These are phyloP conservation scores for Phylloboletellus chloephorus DNA, from an alignment of 1,284 basidiomycete species.

Conservation along the genomic window DNA sequence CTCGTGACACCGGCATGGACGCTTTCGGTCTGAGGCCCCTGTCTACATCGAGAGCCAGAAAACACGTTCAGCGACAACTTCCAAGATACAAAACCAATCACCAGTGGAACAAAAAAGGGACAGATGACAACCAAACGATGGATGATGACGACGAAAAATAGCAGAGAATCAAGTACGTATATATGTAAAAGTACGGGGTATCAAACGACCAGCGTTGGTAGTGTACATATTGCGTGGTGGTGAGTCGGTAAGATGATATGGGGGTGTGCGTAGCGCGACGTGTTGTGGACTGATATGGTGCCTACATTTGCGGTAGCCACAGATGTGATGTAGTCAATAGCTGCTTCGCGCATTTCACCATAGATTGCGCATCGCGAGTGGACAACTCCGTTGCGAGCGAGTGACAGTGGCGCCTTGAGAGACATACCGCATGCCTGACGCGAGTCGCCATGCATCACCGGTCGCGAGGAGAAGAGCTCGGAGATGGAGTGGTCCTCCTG, in stretches of 20 bases:
- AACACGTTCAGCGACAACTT: slow-evolving; percentile 3
- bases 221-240: slow-evolving; percentile 8
- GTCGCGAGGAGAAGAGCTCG: slow-evolving; percentile 24
- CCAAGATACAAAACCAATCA: slow-evolving; percentile 13
- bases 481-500: slow-evolving; percentile 19
- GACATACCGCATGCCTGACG: slow-evolving; percentile 1
- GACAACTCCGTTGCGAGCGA: background rate
- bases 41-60: background rate
- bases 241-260: slow-evolving; percentile 1
- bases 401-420: background rate
- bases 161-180: slow-evolving; percentile 13
- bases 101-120: slow-evolving; percentile 10
- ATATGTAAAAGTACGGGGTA: slow-evolving; percentile 24
- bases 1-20: too few relatives aligned
- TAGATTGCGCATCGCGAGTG: background rate
- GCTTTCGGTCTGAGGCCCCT: background rate
- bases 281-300: background rate
- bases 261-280: background rate
- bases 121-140: slow-evolving; percentile 9
- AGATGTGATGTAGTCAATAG: background rate
- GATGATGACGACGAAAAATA: slow-evolving; percentile 7
- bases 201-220: slow-evolving; percentile 29
- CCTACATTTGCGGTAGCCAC: background rate
- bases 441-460: slow-evolving; percentile 14
- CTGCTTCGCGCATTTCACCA: background rate